phyloP scores from a whole-genome alignment of 2,329 filamentous ascomycete genomes.

The Paracorniculantispora psalliotae region DNA sequence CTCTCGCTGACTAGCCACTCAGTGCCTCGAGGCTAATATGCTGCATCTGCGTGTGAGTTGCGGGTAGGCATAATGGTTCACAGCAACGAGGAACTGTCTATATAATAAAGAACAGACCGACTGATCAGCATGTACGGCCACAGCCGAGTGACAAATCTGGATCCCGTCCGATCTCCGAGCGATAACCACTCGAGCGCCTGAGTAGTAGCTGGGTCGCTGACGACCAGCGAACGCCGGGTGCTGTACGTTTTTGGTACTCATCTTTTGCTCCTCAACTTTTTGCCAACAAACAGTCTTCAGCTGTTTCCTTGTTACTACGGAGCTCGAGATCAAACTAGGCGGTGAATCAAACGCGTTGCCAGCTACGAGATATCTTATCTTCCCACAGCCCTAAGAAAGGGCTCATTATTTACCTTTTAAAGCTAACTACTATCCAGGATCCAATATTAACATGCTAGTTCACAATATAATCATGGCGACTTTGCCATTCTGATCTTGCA shows the following conservation, averaged over 20 bases:
- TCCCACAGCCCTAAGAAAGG: too few relatives aligned
- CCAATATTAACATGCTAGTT: not conserved
- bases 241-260: not conserved
- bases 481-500: not conserved
- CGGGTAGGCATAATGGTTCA: too few relatives aligned
- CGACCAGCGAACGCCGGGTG: not conserved
- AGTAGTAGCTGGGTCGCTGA: not conserved
- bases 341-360: too few relatives aligned
- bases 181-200: not conserved
- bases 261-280: not conserved
- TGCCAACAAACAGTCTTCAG: too few relatives aligned
- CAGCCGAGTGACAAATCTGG: not conserved
- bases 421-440: too few relatives aligned
- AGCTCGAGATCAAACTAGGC: too few relatives aligned
- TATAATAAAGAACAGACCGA: not conserved
- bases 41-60: too few relatives aligned
- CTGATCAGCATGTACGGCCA: not conserved
- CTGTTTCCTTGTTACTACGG: too few relatives aligned
- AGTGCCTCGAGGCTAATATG: too few relatives aligned
- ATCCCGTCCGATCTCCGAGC: not conserved
- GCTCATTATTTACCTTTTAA: too few relatives aligned
- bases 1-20: too few relatives aligned
- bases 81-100: not conserved
- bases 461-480: not conserved
- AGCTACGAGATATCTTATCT: too few relatives aligned